phyloP scores from a whole-genome alignment of 163 green algal genomes.

The Chlamydomonas reinhardtii region DNA sequence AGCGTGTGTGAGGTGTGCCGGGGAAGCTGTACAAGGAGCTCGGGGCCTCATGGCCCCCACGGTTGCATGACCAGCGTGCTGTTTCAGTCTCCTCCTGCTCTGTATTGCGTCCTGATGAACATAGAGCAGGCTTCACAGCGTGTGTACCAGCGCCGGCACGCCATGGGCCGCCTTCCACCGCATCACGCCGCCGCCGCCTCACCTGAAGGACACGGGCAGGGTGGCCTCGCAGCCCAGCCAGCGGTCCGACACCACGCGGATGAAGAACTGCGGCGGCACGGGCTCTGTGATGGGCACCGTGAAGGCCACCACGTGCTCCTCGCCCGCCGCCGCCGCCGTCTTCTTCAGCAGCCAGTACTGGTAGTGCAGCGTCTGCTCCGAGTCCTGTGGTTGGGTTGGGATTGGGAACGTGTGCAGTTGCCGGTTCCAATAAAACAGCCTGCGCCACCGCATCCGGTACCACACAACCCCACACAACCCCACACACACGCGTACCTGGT shows the following conservation, averaged over 20 bases:
- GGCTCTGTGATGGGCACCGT: slow-evolving; percentile 96
- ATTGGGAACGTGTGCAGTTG: too few relatives aligned
- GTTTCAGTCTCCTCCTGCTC: too few relatives aligned
- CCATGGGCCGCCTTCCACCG: too few relatives aligned
- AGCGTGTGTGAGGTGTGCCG: not conserved
- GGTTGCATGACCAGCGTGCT: too few relatives aligned
- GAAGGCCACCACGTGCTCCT: slow-evolving; percentile 93
- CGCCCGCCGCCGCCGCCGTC: slow-evolving; percentile 66
- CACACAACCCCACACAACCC: too few relatives aligned
- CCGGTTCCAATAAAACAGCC: too few relatives aligned
- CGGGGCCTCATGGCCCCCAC: too few relatives aligned
- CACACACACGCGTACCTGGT: slow-evolving; percentile 78
- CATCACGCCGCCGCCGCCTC: not conserved
- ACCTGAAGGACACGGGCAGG: slow-evolving; percentile 88
- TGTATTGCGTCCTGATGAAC: too few relatives aligned
- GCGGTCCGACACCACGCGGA: slow-evolving; percentile 87
- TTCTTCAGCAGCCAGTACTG: slow-evolving; percentile 97
- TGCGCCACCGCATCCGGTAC: too few relatives aligned
- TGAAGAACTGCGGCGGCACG: slow-evolving; percentile 97
- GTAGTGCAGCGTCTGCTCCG: slow-evolving; percentile 93
- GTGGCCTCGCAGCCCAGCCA: slow-evolving; percentile 93
- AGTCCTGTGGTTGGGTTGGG: slow-evolving; percentile 38
- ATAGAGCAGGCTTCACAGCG: too few relatives aligned
- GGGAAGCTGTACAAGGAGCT: too few relatives aligned
- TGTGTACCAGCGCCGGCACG: too few relatives aligned